phyloP scores from a whole-genome alignment of 495 filamentous ascomycete genomes.

The Cercophora sp. region DNA sequence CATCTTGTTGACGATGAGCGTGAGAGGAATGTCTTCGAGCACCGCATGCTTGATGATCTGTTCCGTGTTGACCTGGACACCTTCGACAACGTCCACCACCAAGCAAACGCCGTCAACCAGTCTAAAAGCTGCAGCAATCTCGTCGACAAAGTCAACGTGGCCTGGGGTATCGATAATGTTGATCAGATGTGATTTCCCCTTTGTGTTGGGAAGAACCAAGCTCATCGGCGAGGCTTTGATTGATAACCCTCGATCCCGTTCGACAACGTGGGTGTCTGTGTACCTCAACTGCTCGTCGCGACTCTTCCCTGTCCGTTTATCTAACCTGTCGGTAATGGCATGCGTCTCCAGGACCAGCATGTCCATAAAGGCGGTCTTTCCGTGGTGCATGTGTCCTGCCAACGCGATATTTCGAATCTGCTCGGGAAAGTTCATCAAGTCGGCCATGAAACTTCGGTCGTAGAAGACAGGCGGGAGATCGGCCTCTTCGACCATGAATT shows the following conservation, averaged over 20 bases:
- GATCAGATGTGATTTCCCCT: conserved; percentile 92
- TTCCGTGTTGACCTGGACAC: conserved; percentile 93
- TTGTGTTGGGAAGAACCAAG: conserved; percentile 78
- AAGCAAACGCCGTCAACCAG: conserved; percentile 88
- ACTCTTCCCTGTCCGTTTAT: conserved; percentile 74
- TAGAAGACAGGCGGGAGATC: conserved; percentile 86
- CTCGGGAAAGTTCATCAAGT: conserved; percentile 92
- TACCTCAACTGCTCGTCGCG: conserved; percentile 90
- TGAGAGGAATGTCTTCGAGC: conserved; percentile 82
- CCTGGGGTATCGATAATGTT: conserved; percentile 96
- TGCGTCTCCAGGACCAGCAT: conserved; percentile 96
- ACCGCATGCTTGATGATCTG: conserved; percentile 95
- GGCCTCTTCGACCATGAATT: conserved; percentile 87
- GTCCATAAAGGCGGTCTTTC: conserved; percentile 97
- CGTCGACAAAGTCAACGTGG: conserved; percentile 97
- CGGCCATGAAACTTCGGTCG: conserved; percentile 84
- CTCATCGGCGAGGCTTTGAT: conserved; percentile 95
- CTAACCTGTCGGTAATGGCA: conserved; percentile 69
- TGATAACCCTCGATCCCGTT: conserved; percentile 86
- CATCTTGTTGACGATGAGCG: conserved; percentile 93
- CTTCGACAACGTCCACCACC: conserved; percentile 96
- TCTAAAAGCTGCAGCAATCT: conserved; percentile 82
- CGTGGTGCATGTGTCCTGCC: conserved; percentile 91
- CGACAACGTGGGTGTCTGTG: conserved; percentile 84
- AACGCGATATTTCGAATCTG: conserved; percentile 90